Conservation (phyloP, 768 basidiomycete genomes). For the Naematelia aurantialba region DNA sequence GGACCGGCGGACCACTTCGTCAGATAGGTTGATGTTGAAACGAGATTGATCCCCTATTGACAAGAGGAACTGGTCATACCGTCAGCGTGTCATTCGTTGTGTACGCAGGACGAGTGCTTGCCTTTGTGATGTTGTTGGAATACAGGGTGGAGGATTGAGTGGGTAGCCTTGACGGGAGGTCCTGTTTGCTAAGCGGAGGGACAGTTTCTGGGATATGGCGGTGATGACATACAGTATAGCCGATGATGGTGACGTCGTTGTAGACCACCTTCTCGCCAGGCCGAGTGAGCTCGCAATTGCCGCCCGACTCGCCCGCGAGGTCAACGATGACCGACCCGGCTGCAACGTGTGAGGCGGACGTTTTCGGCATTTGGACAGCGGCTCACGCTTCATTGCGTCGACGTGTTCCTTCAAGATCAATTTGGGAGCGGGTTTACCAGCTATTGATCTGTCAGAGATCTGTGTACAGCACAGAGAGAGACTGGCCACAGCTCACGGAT, state of each 20-base stretch:
- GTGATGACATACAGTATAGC: slow-evolving; percentile 50
- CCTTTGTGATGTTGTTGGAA: slow-evolving; percentile 83
- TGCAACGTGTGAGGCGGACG: background rate
- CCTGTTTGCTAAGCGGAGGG: slow-evolving; percentile 62
- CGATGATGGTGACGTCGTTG: slow-evolving; percentile 77
- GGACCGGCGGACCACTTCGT: slow-evolving; percentile 80
- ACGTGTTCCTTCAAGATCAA: slow-evolving; percentile 82
- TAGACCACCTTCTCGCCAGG: slow-evolving; percentile 67
- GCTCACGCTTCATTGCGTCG: slow-evolving; percentile 73
- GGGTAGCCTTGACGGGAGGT: slow-evolving; percentile 79
- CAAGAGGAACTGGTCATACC: slow-evolving; percentile 59
- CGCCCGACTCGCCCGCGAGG: slow-evolving; percentile 77
- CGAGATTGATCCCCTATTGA: slow-evolving; percentile 63
- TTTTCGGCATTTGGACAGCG: too few relatives aligned
- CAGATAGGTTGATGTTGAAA: slow-evolving; percentile 67
- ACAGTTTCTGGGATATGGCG: slow-evolving; percentile 3
- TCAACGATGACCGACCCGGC: slow-evolving; percentile 79
- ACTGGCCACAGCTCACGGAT: slow-evolving; percentile 20
- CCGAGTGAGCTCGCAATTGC: slow-evolving; percentile 76
- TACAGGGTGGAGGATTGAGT: slow-evolving; percentile 86
- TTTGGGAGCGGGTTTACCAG: slow-evolving; percentile 80
- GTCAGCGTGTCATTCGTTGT: background rate
- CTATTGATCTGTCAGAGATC: slow-evolving; percentile 58
- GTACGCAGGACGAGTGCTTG: background rate
- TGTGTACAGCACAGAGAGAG: background rate